Evolutionary conservation across 2,329 filamentous ascomycete genomes (phyloP).

Genomic region (Talaromyces sp.): DNA sequence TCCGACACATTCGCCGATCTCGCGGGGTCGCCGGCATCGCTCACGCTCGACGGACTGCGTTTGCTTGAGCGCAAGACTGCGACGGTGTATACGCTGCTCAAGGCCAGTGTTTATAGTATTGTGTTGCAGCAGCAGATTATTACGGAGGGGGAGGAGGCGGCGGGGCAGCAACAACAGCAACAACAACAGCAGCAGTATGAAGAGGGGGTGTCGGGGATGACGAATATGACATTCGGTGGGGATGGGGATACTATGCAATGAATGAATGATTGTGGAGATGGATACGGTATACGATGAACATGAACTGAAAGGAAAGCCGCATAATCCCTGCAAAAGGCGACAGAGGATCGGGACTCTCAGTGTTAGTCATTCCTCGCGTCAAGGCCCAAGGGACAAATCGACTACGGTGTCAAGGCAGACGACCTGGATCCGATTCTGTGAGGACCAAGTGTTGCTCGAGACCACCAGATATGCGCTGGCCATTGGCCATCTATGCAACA

Average conservation of each 20-base stretch:
- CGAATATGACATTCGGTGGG: constrained; percentile 15
- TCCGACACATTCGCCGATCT: constrained; percentile 46
- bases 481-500: not conserved
- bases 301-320: not conserved
- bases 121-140: constrained; percentile 95
- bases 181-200: not conserved
- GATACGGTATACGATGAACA: constrained; percentile 8
- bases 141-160: constrained; percentile 45
- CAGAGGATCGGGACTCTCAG: not conserved
- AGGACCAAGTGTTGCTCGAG: not conserved
- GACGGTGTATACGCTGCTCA: constrained; percentile 89
- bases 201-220: not conserved
- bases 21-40: constrained; percentile 65
- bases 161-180: not conserved
- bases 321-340: not conserved
- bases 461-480: not conserved
- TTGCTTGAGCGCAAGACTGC: constrained; percentile 91
- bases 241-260: constrained; percentile 9
- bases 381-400: not conserved
- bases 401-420: not conserved
- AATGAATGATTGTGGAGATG: constrained; percentile 15
- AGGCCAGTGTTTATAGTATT: constrained; percentile 98
- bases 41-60: constrained; percentile 71
- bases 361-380: not conserved
- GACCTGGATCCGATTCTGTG: not conserved